Percentiles rank a stretch among this genome's conserved stretches.
Conservation (phyloP, 2,329 filamentous ascomycete species). For the Exophiala calicioides region DNA sequence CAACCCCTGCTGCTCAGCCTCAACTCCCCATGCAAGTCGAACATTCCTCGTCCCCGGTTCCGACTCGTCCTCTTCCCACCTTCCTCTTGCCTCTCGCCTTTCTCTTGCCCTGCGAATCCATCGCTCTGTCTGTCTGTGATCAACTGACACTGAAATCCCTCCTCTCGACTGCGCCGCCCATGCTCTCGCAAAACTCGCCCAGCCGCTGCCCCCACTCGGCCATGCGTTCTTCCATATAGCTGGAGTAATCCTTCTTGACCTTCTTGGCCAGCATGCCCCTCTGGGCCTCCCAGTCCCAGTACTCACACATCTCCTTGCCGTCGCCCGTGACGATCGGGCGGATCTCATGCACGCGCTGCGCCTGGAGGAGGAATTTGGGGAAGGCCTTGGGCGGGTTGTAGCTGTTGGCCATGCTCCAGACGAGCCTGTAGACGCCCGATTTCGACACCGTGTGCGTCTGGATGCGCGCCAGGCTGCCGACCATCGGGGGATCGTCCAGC, state of each 20-base stretch:
- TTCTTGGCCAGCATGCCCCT: conserved; percentile 44
- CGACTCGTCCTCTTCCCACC: background rate
- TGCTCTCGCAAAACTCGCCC: conserved; percentile 39
- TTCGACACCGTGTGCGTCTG: conserved; percentile 28
- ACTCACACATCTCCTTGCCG: conserved; percentile 39
- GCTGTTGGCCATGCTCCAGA: conserved; percentile 37
- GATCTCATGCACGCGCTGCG: conserved; percentile 52
- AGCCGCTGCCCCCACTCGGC: conserved; percentile 44
- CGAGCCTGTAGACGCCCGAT: conserved; percentile 31
- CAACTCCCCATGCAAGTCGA: too few species aligned
- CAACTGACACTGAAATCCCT: conserved; percentile 28
- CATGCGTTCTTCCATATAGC: conserved; percentile 41
- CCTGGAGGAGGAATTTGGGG: conserved; percentile 40
- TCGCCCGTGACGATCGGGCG: conserved; percentile 39
- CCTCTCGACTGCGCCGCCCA: conserved; percentile 37
- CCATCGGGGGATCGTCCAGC: conserved; percentile 12
- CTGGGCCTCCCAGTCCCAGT: conserved; percentile 47
- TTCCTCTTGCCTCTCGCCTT: background rate
- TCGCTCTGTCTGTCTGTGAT: too few species aligned
- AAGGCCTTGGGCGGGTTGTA: conserved; percentile 37
- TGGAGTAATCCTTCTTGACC: conserved; percentile 46
- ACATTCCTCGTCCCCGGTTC: too few species aligned
- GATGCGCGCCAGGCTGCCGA: conserved; percentile 29
- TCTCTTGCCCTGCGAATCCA: background rate
- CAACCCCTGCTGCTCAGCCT: too few species aligned